A percentile compares a stretch with the other conserved stretches of the same genome.
These are phyloP conservation scores for Corylus heterophylla DNA, from an alignment of 306 rosid species.

Conservation along the genomic window DNA sequence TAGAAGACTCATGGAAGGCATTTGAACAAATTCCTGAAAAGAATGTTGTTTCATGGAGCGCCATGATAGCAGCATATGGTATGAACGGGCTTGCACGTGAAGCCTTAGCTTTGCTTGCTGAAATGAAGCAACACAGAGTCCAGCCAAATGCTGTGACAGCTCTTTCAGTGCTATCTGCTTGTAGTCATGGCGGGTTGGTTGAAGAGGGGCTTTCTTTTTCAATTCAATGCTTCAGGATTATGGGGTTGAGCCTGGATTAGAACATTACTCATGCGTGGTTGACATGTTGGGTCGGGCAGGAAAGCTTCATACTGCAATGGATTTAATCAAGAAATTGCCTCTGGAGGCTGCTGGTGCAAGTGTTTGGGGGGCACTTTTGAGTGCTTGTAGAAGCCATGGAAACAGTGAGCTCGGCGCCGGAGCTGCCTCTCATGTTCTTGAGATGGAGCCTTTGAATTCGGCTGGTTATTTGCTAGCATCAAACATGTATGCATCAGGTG, in stretches of 20 bases:
- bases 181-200: constrained; percentile 50
- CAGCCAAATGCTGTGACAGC: constrained; percentile 45
- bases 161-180: constrained; percentile 42
- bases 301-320: constrained; percentile 34
- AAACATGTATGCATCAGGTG: constrained; percentile 33
- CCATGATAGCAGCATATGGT: constrained; percentile 43
- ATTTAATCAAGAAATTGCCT: constrained; percentile 42
- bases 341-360: constrained; percentile 33
- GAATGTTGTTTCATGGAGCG: constrained; percentile 42
- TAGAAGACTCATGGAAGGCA: constrained; percentile 39
- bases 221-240: constrained; percentile 35
- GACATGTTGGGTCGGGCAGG: constrained; percentile 57
- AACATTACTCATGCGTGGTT: constrained; percentile 47
- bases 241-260: constrained; percentile 28
- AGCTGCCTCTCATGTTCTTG: constrained; percentile 34
- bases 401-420: constrained; percentile 25
- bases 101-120: constrained; percentile 27
- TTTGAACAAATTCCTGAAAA: constrained; percentile 37
- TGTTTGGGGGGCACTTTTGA: constrained; percentile 45
- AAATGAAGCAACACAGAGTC: constrained; percentile 34
- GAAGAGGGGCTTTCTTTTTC: constrained; percentile 40
- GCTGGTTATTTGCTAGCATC: constrained; percentile 44
- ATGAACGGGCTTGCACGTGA: constrained; percentile 43
- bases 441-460: constrained; percentile 37
- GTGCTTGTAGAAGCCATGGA: constrained; percentile 41